These are phyloP conservation scores for Alternaria atra DNA, from an alignment of 2,329 filamentous ascomycete genomes.

Conservation along the genomic window DNA sequence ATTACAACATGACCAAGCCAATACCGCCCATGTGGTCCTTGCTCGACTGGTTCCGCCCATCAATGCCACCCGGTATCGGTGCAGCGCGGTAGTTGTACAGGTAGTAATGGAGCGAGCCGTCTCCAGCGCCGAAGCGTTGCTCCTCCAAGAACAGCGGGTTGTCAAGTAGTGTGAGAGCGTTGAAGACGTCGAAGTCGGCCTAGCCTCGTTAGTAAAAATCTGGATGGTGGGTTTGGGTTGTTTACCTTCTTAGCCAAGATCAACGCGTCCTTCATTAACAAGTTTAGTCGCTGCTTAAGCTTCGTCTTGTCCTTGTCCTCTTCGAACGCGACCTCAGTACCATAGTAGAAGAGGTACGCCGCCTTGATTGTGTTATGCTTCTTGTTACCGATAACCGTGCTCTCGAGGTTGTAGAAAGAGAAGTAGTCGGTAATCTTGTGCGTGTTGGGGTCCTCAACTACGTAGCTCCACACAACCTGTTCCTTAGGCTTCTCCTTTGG, in stretches of 20 bases:
- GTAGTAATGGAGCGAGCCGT: conserved; percentile 96
- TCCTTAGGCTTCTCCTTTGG: conserved; percentile 67
- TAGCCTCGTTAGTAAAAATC: conserved; percentile 34
- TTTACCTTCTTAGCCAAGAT: conserved; percentile 81
- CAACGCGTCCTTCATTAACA: conserved; percentile 82
- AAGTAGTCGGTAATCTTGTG: conserved; percentile 94
- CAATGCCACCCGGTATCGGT: conserved; percentile 84
- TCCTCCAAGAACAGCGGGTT: conserved; percentile 93
- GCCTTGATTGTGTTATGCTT: conserved; percentile 84
- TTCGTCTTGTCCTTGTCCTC: conserved; percentile 61
- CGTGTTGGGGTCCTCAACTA: conserved; percentile 75
- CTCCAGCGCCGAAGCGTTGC: conserved; percentile 92
- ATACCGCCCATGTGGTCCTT: conserved; percentile 82
- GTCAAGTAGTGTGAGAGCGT: conserved; percentile 91
- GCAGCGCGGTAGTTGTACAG: conserved; percentile 95
- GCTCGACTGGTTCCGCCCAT: conserved; percentile 80
- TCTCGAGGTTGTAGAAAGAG: conserved; percentile 95
- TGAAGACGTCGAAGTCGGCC: conserved; percentile 93
- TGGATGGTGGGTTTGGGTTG: background rate
- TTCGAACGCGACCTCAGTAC: conserved; percentile 77
- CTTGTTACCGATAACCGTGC: conserved; percentile 83
- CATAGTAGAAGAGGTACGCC: conserved; percentile 98
- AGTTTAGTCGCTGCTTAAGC: conserved; percentile 81
- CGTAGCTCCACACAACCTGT: conserved; percentile 92
- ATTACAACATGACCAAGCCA: conserved; percentile 82